Percentiles rank a stretch among this genome's conserved stretches.
These are phyloP conservation scores for Russula sp. DNA, from an alignment of 768 basidiomycete genomes.

Conservation along the genomic window DNA sequence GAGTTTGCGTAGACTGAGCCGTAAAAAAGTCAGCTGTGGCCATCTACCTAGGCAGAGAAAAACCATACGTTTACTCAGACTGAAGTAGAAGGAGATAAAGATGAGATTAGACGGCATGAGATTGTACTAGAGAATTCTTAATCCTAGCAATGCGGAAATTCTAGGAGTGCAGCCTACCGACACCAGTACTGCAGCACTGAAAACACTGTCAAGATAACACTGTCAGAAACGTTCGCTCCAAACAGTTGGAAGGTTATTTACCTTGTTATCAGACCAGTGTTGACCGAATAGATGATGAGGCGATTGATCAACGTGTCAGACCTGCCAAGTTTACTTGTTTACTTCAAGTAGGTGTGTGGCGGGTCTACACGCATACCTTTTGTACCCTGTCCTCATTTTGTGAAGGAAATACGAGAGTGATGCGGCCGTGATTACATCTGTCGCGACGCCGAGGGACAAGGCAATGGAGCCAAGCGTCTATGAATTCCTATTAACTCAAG, in stretches of 20 bases:
- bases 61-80: slow-evolving; percentile 46
- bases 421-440: slow-evolving; percentile 47
- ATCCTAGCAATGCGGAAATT: not conserved
- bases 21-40: not conserved
- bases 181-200: slow-evolving; percentile 48
- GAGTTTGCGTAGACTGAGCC: slow-evolving; percentile 23
- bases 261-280: slow-evolving; percentile 62
- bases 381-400: slow-evolving; percentile 45
- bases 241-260: slow-evolving; percentile 23
- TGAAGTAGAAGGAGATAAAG: slow-evolving; percentile 57
- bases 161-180: slow-evolving; percentile 37
- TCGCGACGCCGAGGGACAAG: slow-evolving; percentile 43
- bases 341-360: not conserved
- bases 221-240: not conserved
- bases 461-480: slow-evolving; percentile 45
- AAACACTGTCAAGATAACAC: slow-evolving; percentile 30
- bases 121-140: slow-evolving; percentile 43
- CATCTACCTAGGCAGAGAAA: not conserved
- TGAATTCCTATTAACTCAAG: not conserved
- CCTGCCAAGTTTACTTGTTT: slow-evolving; percentile 30
- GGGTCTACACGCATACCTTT: slow-evolving; percentile 30
- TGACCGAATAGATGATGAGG: slow-evolving; percentile 54
- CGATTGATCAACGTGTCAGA: slow-evolving; percentile 52
- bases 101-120: slow-evolving; percentile 48
- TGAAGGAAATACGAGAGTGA: slow-evolving; percentile 52